Base-by-base conservation (phyloP, 208 protist species). In the Leishmania arabica region DNA sequence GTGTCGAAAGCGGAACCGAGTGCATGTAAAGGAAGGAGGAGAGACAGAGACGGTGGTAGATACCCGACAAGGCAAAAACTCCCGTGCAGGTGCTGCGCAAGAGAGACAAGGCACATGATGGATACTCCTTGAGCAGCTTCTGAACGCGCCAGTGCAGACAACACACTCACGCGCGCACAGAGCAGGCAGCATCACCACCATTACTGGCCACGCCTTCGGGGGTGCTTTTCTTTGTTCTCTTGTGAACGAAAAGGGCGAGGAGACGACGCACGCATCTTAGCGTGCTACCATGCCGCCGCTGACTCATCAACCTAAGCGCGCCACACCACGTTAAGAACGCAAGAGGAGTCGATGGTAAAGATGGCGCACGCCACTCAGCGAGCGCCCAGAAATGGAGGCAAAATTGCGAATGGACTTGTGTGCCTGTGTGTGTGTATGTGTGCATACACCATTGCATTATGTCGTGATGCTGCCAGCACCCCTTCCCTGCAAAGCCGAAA, bases 361-460 rank as follows among this genome's bases (percentile, higher is more conserved):
- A 31, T n/a, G 69, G 45, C 3, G 69, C 42, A 45, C n/a, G 45
- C 13, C 40, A 73, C 69, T 73, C 69, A 54, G 2, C n/a, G 69
- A 37, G 9, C n/a, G n/a, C 9, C 42, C 45, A 53, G 42, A 62
- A 19, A 73, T 21, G 47, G 47, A 53, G 24, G 27, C 8, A 54
- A 73, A 53, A 54, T 17, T 19, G 3, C 11, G 42, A 51, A 73
- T 42, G 31, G 11, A 31, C 58, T 21, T 60, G 27, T 21, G 42
- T 45, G 34, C 47, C 7, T 40, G 37, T 77, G 47, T 58, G 47
- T 81, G 56, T 71, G 56, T 75, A 6, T 70, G 45, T 69, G 58
- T 69, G 53, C 69, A 70, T 42, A 66, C 13, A 65, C 56, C 58
- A 62, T 27, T 11, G 31, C 65, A 54, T 13, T 37, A 64, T 37